Base-by-base conservation (phyloP, 129 eudicot genomes). In the Solidago caesia region DNA sequence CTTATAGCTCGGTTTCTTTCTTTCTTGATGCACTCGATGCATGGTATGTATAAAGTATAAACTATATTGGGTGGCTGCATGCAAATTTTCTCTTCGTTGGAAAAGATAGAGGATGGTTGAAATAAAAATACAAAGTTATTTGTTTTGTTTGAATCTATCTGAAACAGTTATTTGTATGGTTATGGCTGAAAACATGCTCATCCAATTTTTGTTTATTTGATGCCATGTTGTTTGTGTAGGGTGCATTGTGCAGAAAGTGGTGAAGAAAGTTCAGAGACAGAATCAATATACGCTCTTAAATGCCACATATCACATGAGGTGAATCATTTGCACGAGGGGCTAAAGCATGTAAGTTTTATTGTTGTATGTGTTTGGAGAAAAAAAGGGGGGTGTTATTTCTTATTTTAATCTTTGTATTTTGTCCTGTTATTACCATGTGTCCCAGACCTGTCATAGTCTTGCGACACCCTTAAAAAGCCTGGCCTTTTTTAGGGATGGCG, bases 271-370 rank as follows among this genome's bases (percentile, higher is more conserved):
- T 82, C 88, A 55, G 98, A 94, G 81, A 83, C 84, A 55, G 98
- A 94, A 69, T 87, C 91, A 4, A 84, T 91, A 21, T 84, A 88
- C 84, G 81, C 98, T 57, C 96, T 94, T 29, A 94, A 94, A 81
- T 94, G 98, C 80, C 98, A 94, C 82, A 94, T 94, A 80, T 94
- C 98, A 13, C 97, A 90, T 16, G 98, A 94, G 77, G 98, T 94
- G 77, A 94, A 94, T 73, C 98, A 94, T 85, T 88, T 94, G 83
- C 97, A 90, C 16, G 98, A 94, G 80, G 98, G 98, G 46, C 77
- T 94, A 70, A 90, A 82, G 82, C 96, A 81, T 70, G 98, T 91
- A 88, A 90, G 93, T 85, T 79, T 21, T 75, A 42, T 43, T 76
- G 42, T 57, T 11, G 10, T 6, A 2, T 12, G 12, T 48, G 12